Percentiles rank a stretch among this genome's conserved stretches.
These are phyloP conservation scores for Agaricus subrufescens DNA, from an alignment of 768 basidiomycete species.

Conservation along the genomic window DNA sequence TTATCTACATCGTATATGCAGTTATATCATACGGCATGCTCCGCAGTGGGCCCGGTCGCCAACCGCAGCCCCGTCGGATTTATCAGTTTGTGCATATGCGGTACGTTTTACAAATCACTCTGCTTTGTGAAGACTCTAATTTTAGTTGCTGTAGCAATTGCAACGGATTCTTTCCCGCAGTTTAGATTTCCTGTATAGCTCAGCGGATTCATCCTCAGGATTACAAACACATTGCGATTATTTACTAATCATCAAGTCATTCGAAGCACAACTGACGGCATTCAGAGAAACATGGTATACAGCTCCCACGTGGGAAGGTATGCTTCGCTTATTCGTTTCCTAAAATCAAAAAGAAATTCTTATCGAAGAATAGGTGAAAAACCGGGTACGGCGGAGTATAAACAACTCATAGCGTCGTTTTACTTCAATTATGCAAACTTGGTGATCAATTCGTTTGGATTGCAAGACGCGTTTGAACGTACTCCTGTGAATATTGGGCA, in stretches of 20 bases:
- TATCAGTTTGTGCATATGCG: constrained; percentile 69
- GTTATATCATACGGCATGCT: constrained; percentile 85
- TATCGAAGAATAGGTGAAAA: constrained; percentile 21
- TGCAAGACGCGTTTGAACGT: constrained; percentile 92
- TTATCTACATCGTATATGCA: constrained; percentile 20
- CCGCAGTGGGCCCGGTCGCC: constrained; percentile 69
- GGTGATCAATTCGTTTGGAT: constrained; percentile 91
- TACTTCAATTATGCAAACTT: constrained; percentile 85
- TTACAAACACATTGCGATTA: constrained; percentile 84
- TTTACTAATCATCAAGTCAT: constrained; percentile 74
- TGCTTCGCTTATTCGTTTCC: constrained; percentile 13
- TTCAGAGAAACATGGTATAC: constrained; percentile 56
- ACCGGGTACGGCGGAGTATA: constrained; percentile 33
- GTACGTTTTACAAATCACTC: constrained; percentile 39
- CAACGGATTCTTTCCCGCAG: constrained; percentile 88
- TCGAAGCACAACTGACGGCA: constrained; percentile 70
- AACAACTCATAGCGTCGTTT: constrained; percentile 54
- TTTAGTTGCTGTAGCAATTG: constrained; percentile 49
- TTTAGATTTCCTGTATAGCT: constrained; percentile 87
- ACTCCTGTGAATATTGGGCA: constrained; percentile 69
- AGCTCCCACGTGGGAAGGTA: constrained; percentile 24
- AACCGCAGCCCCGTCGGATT: constrained; percentile 59
- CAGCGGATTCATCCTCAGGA: constrained; percentile 74
- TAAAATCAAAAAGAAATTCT: background rate
- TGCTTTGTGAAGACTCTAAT: background rate